phyloP scores from a whole-genome alignment of 2,329 filamentous ascomycete species.

The Didymella pomorum region DNA sequence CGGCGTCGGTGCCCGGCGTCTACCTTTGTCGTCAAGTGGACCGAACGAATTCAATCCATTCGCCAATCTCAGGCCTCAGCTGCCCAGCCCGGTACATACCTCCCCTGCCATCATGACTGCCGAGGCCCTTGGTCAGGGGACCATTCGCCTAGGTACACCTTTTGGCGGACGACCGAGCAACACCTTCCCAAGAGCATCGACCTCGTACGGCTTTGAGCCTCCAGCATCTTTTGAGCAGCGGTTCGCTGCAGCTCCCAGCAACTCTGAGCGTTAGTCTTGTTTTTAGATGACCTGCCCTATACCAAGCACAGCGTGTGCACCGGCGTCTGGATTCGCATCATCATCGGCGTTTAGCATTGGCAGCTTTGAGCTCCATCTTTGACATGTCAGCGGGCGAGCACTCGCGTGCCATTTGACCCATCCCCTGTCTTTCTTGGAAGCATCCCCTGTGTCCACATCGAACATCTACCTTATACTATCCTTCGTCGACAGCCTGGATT shows the following conservation, averaged over 20 bases:
- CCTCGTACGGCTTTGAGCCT: constrained; percentile 49
- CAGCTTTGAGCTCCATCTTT: constrained; percentile 32
- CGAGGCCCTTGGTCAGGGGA: constrained; percentile 47
- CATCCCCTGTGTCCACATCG: constrained; percentile 45
- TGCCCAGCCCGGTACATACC: constrained; percentile 37
- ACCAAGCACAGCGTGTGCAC: constrained; percentile 33
- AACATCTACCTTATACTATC: constrained; percentile 27
- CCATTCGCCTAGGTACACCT: constrained; percentile 58
- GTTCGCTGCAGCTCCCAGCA: constrained; percentile 42
- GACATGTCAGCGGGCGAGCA: constrained; percentile 32
- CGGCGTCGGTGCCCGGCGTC: constrained; percentile 57
- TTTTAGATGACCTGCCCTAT: constrained; percentile 34
- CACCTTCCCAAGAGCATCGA: constrained; percentile 57
- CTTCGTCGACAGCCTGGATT: constrained; percentile 24
- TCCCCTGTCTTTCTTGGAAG: constrained; percentile 35
- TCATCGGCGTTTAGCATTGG: constrained; percentile 45
- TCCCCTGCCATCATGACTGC: constrained; percentile 28
- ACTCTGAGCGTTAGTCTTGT: constrained; percentile 33
- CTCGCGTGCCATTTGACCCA: constrained; percentile 31
- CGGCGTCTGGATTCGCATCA: constrained; percentile 41
- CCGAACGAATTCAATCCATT: constrained; percentile 49
- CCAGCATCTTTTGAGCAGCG: constrained; percentile 52
- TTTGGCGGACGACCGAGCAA: constrained; percentile 55
- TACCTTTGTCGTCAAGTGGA: constrained; percentile 64
- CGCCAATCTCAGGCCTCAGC: constrained; percentile 28